Evolutionary conservation across 164 flowering plant genomes (phyloP).

Genomic region (Magnolia changhungtana): DNA sequence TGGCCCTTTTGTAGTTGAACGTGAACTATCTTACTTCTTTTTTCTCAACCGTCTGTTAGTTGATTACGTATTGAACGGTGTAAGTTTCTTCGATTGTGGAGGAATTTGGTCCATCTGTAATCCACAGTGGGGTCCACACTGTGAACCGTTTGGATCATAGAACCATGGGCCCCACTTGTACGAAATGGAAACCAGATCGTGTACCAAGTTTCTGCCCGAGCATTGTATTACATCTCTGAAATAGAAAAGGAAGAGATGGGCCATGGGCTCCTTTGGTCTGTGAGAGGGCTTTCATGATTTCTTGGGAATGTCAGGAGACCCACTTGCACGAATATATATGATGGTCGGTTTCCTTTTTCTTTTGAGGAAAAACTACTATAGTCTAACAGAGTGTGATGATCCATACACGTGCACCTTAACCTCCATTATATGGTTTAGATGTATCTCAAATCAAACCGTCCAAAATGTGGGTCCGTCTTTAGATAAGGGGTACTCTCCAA

Average conservation of each 20-base stretch:
- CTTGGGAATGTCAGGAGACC: constrained; percentile 18
- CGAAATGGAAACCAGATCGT: neutral
- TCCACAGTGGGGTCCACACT: too few species aligned
- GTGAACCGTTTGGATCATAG: neutral
- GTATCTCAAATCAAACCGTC: neutral
- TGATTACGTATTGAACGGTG: too few species aligned
- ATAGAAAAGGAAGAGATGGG: constrained; percentile 6
- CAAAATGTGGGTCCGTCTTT: neutral
- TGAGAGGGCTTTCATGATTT: constrained; percentile 23
- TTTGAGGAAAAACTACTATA: neutral
- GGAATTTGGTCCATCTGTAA: neutral
- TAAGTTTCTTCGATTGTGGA: neutral
- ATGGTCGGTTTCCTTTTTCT: constrained; percentile 10
- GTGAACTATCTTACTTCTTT: too few species aligned
- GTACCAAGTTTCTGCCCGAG: neutral
- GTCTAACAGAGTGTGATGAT: neutral
- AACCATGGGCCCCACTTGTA: neutral
- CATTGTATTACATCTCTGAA: neutral
- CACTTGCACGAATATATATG: constrained; percentile 14
- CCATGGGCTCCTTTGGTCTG: constrained; percentile 8
- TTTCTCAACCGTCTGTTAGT: too few species aligned
- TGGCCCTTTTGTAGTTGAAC: neutral
- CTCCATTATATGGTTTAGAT: neutral
- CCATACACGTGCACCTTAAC: neutral
- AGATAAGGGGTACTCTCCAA: neutral